phyloP scores from a whole-genome alignment of 2,329 filamentous ascomycete genomes.

The Paramyrothecium roridum region DNA sequence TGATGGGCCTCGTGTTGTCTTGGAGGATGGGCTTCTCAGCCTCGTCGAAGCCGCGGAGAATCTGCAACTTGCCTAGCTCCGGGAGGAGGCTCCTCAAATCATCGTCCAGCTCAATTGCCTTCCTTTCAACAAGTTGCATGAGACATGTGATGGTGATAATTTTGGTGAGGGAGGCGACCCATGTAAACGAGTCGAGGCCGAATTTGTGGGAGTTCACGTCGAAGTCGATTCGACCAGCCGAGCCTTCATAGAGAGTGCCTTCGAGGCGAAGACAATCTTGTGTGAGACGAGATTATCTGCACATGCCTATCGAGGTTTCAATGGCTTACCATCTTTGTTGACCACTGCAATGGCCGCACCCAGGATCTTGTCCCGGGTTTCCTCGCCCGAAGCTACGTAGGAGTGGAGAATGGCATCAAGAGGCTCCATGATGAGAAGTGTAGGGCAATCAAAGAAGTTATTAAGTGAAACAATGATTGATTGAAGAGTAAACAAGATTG shows the following conservation, averaged over 20 bases:
- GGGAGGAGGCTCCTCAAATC: conserved; percentile 30
- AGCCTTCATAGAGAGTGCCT: conserved; percentile 31
- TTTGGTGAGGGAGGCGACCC: conserved; percentile 41
- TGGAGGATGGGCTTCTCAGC: conserved; percentile 32
- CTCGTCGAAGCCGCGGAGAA: conserved; percentile 33
- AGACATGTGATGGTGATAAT: conserved; percentile 32
- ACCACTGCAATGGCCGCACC: conserved; percentile 33
- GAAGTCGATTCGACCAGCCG: conserved; percentile 31
- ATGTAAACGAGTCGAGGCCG: conserved; percentile 27
- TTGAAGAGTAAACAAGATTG: too few species aligned
- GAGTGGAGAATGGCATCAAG: conserved; percentile 24
- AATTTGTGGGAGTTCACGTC: conserved; percentile 24
- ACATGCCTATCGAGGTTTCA: neutral
- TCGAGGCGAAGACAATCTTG: neutral
- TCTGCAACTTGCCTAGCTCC: conserved; percentile 27
- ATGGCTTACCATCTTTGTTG: conserved; percentile 22
- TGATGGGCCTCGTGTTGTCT: conserved; percentile 32
- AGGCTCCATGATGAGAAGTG: conserved; percentile 18
- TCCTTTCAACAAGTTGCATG: conserved; percentile 37
- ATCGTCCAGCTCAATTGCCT: conserved; percentile 29
- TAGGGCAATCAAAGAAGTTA: neutral
- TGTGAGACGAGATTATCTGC: neutral
- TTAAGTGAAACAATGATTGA: too few species aligned
- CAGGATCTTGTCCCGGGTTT: conserved; percentile 28
- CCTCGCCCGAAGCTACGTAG: conserved; percentile 21